Evolutionary conservation across 805 yeast species (phyloP), one percentile per base, ranked within the genome.

Genomic region (Kodamaea nitidulidarum): DNA sequence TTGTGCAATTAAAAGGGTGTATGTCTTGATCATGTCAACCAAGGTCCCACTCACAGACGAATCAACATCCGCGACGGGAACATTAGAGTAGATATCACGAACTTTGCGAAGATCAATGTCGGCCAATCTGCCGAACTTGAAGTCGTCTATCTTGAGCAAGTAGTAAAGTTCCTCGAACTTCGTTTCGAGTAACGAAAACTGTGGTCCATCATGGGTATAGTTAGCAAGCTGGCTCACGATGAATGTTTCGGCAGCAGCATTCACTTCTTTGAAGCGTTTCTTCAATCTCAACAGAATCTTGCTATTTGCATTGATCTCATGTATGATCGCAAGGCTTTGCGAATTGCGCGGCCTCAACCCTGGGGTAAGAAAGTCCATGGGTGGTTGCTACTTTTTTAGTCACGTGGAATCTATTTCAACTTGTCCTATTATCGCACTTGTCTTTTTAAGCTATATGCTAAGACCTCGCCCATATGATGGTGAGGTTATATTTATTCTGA

Each of bases 251-350:
- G 61, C 56, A 17, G 42, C 40, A 15, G 35, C 43, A 39, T 60
- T 55, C 40, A 61, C 48, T 5, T 45, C 40, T 22, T 42, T 40
- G 35, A 61, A 50, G 30, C 54, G 48, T 16, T 47, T 43, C 27
- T 52, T 44, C 17, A 65, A 39, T 15, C 48, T 46, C 12, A 56
- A 40, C 9, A 67, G 53, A 12, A 62, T 59, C 4, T 61, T 51
- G 42, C 66, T 67, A 39, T 61, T 58, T 40, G 49, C 49, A 39
- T 60, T 58, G 43, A 56, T 48, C 38, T 49, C 42, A 9, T 39
- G 39, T 8, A 43, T 30, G 11, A 43, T 37, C 21, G 36, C 32
- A 3, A 47, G 21, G 14, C 47, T 32, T 41, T 49, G 38, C 20
- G 50, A 34, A 25, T 42, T 38, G 40, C 42, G 21, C 15, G 41